A percentile compares a stretch with the other conserved stretches of the same genome.
phyloP scores from a whole-genome alignment of 495 filamentous ascomycete genomes.

The Neurospora sp. region DNA sequence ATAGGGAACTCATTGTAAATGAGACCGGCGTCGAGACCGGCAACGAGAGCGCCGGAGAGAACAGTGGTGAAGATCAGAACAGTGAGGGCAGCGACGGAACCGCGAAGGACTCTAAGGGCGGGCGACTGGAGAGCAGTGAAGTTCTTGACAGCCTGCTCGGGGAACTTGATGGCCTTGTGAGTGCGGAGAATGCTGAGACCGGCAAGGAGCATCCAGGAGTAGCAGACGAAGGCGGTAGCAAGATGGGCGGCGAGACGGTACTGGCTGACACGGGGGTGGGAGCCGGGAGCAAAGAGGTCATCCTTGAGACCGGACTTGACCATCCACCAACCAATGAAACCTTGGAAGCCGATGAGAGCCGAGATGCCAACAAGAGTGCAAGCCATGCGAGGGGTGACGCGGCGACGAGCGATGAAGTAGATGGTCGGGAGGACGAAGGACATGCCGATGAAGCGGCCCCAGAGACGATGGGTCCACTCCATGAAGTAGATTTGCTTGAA shows the following conservation, averaged over 20 bases:
- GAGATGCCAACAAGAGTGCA: slow-evolving; percentile 70
- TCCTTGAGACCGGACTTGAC: slow-evolving; percentile 92
- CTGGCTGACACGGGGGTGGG: slow-evolving; percentile 85
- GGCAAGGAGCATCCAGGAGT: slow-evolving; percentile 88
- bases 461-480: slow-evolving; percentile 96
- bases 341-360: slow-evolving; percentile 86
- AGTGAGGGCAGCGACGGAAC: slow-evolving; percentile 60
- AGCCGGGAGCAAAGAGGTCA: slow-evolving; percentile 83
- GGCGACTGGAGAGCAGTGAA: slow-evolving; percentile 54
- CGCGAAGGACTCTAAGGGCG: slow-evolving; percentile 58
- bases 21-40: slow-evolving; percentile 87
- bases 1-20: slow-evolving; percentile 98
- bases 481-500: slow-evolving; percentile 99
- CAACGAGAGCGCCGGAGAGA: slow-evolving; percentile 88
- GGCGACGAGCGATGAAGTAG: slow-evolving; percentile 77
- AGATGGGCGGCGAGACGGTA: slow-evolving; percentile 87
- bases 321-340: slow-evolving; percentile 98
- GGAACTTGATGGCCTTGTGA: slow-evolving; percentile 54
- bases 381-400: slow-evolving; percentile 71
- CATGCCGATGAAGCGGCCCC: slow-evolving; percentile 87
- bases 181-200: slow-evolving; percentile 76
- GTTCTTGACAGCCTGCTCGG: slow-evolving; percentile 42
- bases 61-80: slow-evolving; percentile 77
- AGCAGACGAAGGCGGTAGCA: slow-evolving; percentile 81
- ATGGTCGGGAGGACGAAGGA: slow-evolving; percentile 78